Base-by-base conservation (phyloP, 164 flowering plant genomes). In the Dillenia turbinata region DNA sequence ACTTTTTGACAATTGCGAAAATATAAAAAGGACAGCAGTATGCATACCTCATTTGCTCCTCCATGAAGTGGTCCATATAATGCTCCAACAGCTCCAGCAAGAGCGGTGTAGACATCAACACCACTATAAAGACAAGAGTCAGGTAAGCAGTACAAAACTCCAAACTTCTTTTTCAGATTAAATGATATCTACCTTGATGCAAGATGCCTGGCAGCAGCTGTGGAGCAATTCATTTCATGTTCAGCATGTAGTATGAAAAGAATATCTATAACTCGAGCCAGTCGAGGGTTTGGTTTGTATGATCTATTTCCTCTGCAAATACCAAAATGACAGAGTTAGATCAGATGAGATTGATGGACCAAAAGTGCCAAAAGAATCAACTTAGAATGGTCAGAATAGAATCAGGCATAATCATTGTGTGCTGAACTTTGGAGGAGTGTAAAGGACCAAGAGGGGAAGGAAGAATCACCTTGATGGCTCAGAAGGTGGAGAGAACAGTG, bases 221-320 rank as follows among this genome's bases (percentile, higher is more conserved):
- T 95, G 44, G 99, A 95, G 71, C 99, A 95, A 71, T 95, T 95
- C 99, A 92, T 95, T 72, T 95, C 97, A 81, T 95, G 99, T 70
- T 95, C 99, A 8, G 99, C 99, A 76, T 95, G 99, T 59, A 95
- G 83, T 60, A 92, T 83, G 79, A 95, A 95, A 58, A 95, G 94
- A 63, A 95, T 62, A 60, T 95, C 97, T 15, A 95, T 57, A 49
- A 83, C 97, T 47, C 97, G 93, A 62, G 99, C 97, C 19, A 95
- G 81, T 49, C 96, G 86, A 60, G 99, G 89, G 71, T 95, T 95
- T 59, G 99, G 99, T 73, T 76, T 83, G 61, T 95, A 95, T 49
- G 94, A 56, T 68, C 94, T 80, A 74, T 90, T 77, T 51, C 97
- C 96, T 52, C 99, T 89, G 92, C 54, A 83, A 70, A 47, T 62